Evolutionary conservation across 2,329 filamentous ascomycete genomes (phyloP).

Genomic region (Ustilaginoidea virens): DNA sequence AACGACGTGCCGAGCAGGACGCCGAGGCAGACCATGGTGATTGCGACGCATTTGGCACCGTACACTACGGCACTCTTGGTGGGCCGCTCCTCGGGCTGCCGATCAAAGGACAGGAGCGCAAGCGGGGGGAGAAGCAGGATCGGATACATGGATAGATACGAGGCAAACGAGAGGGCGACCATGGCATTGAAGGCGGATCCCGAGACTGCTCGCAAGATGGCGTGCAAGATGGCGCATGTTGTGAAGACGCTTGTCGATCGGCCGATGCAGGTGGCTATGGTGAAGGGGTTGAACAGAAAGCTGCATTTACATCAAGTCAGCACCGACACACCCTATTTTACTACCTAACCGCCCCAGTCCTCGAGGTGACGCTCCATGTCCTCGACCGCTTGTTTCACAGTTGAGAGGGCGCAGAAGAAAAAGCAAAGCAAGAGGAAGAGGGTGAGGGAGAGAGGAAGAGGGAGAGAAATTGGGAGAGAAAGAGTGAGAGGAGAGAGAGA

Average conservation of each 20-base stretch:
- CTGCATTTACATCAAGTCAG: conserved; percentile 25
- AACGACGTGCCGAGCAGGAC: conserved; percentile 57
- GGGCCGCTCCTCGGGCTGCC: conserved; percentile 23
- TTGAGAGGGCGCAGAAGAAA: too few relatives aligned
- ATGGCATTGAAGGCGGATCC: conserved; percentile 63
- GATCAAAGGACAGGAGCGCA: conserved; percentile 65
- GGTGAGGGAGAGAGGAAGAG: background rate
- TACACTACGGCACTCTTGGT: conserved; percentile 31
- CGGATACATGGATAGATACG: conserved; percentile 87
- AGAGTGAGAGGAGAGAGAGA: background rate
- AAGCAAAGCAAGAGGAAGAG: too few relatives aligned
- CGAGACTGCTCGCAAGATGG: conserved; percentile 63
- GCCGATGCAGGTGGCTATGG: conserved; percentile 77
- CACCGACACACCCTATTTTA: too few relatives aligned
- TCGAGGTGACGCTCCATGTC: too few relatives aligned
- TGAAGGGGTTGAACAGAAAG: conserved; percentile 91
- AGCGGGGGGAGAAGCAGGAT: conserved; percentile 73
- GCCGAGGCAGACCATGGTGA: conserved; percentile 39
- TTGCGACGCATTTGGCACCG: conserved; percentile 32
- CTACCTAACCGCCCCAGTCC: too few relatives aligned
- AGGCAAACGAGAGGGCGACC: conserved; percentile 71
- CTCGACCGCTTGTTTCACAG: too few relatives aligned
- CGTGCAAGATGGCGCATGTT: conserved; percentile 72
- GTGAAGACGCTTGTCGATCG: conserved; percentile 82
- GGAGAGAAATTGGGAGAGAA: background rate